These are phyloP conservation scores for Plantago lanceolata DNA, from an alignment of 305 asterid genomes.

Conservation along the genomic window DNA sequence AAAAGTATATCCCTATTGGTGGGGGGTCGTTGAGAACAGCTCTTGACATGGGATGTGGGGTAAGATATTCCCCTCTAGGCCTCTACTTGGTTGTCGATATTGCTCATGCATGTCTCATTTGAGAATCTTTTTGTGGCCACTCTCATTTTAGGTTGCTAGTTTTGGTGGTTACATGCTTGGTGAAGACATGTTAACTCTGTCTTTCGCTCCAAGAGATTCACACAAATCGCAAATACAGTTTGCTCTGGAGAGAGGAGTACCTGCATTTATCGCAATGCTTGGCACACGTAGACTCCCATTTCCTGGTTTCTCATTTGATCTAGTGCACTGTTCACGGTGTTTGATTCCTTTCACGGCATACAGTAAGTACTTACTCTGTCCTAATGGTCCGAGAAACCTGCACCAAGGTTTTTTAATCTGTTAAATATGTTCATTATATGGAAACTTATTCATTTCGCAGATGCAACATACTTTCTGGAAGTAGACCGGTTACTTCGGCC, in stretches of 20 bases:
- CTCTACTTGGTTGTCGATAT: conserved; percentile 17
- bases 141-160: conserved; percentile 77
- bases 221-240: conserved; percentile 95
- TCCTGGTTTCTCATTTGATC: conserved; percentile 85
- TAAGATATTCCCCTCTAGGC: conserved; percentile 26
- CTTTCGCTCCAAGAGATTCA: conserved; percentile 98
- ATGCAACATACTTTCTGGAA: conserved; percentile 93
- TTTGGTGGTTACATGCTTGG: conserved; percentile 90
- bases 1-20: conserved; percentile 83
- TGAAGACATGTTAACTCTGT: conserved; percentile 75
- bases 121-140: conserved; percentile 1
- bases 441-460: conserved; percentile 42
- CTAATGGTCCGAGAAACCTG: conserved; percentile 12
- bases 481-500: conserved; percentile 96
- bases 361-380: conserved; percentile 50
- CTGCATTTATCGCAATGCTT: conserved; percentile 97
- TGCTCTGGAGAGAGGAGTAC: conserved; percentile 95
- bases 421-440: conserved; percentile 28
- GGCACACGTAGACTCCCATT: conserved; percentile 94
- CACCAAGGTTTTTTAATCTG: conserved; percentile 19
- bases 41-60: conserved; percentile 99
- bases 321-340: conserved; percentile 96
- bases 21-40: conserved; percentile 89
- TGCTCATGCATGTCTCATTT: conserved; percentile 9
- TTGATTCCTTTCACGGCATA: conserved; percentile 91